Percentiles rank a stretch among this genome's conserved stretches.
phyloP scores from a whole-genome alignment of 2,329 filamentous ascomycete genomes.

The Volutella citrinella region DNA sequence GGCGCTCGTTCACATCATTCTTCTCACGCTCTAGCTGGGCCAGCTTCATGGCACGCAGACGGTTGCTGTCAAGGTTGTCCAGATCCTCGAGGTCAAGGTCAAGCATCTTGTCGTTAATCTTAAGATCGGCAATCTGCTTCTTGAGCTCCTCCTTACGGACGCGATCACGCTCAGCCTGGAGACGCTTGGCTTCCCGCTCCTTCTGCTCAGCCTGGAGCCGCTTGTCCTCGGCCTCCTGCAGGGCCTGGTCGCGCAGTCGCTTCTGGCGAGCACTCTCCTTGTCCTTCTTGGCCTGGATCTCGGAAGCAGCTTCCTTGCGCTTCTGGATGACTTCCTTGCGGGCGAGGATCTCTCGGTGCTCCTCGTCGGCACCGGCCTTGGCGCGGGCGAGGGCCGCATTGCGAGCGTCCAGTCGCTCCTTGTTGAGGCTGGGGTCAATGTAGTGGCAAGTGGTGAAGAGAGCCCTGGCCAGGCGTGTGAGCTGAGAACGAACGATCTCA shows the following conservation, averaged over 20 bases:
- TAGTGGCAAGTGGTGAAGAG: slow-evolving; percentile 94
- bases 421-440: slow-evolving; percentile 85
- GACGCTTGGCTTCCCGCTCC: slow-evolving; percentile 81
- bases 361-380: slow-evolving; percentile 83
- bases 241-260: slow-evolving; percentile 78
- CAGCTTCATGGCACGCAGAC: slow-evolving; percentile 90
- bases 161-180: slow-evolving; percentile 83
- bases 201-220: slow-evolving; percentile 89
- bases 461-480: slow-evolving; percentile 86
- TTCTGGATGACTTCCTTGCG: slow-evolving; percentile 91
- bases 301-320: slow-evolving; percentile 94
- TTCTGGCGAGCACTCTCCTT: slow-evolving; percentile 90
- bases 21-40: slow-evolving; percentile 97
- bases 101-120: slow-evolving; percentile 75
- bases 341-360: slow-evolving; percentile 80
- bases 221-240: slow-evolving; percentile 85
- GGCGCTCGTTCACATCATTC: slow-evolving; percentile 88
- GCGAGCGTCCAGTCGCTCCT: slow-evolving; percentile 75
- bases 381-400: slow-evolving; percentile 78
- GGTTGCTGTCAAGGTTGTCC: slow-evolving; percentile 82
- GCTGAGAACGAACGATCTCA: slow-evolving; percentile 93
- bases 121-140: slow-evolving; percentile 87
- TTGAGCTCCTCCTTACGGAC: slow-evolving; percentile 92
- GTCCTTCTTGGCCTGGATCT: slow-evolving; percentile 82
- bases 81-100: slow-evolving; percentile 78